Evolutionary conservation across 164 flowering plant species (phyloP).

Genomic region (Taxillus chinensis): DNA sequence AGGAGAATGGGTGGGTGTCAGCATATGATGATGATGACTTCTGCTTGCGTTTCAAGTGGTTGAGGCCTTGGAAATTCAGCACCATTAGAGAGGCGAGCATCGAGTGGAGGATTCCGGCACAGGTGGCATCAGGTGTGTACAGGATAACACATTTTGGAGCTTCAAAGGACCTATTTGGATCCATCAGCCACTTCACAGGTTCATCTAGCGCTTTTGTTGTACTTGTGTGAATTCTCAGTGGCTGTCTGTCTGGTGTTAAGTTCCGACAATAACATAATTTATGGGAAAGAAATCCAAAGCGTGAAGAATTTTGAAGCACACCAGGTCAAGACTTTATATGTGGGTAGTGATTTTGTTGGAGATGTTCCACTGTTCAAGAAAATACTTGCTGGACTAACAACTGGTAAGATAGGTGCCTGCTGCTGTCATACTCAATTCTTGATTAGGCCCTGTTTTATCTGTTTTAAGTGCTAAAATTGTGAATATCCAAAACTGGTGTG

Average conservation of each 20-base stretch:
- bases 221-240: neutral
- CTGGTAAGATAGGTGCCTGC: neutral
- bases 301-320: neutral
- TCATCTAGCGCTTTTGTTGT: constrained; percentile 49
- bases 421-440: neutral
- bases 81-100: constrained; percentile 29
- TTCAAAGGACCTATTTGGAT: constrained; percentile 17
- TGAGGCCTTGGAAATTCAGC: constrained; percentile 11
- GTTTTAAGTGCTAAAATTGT: neutral
- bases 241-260: too few relatives aligned
- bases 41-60: constrained; percentile 38
- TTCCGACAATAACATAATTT: too few relatives aligned
- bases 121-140: constrained; percentile 35
- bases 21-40: constrained; percentile 55
- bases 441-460: neutral
- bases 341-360: neutral
- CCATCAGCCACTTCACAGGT: constrained; percentile 38
- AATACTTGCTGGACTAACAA: constrained; percentile 2
- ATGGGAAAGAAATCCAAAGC: too few relatives aligned
- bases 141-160: constrained; percentile 54
- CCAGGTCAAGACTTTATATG: neutral
- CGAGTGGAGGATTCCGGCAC: constrained; percentile 55
- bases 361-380: neutral
- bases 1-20: constrained; percentile 28
- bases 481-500: too few relatives aligned